Base-by-base conservation (phyloP, 2,329 filamentous ascomycete species). In the Calonectria crousiana region DNA sequence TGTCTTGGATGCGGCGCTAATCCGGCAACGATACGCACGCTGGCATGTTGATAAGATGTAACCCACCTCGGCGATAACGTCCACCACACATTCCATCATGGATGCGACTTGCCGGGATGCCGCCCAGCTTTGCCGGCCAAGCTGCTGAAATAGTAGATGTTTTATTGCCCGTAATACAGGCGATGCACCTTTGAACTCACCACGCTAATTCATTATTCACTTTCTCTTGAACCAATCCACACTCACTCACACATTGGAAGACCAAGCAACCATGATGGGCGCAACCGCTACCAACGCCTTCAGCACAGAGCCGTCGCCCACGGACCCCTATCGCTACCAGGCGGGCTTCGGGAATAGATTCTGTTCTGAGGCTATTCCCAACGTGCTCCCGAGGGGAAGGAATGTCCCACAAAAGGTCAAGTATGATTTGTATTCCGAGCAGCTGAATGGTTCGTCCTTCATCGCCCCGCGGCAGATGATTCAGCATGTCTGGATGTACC, bases 331-430 rank as follows among this genome's bases (percentile, higher is more conserved):
- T 67, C 68, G 88, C 83, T 92, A 92, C 78, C 88, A 91, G 87
- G 81, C 86, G 26, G 90, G 90, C 26, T 91, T 91, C 77, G 87
- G 87, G 47, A 92, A 92, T 79, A 80, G 83, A 13, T 87, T 88
- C 72, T 84, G 85, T 66, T 87, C 87, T 30, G 87, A 88, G 75
- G 86, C 86, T n/a, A 82, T 89, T 2, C 85, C 87, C 16, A 85
- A 84, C 38, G 86, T 85, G 30, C 84, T 89, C 28, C 87, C 87
- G 11, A 74, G 81, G 44, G 87, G 86, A 44, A 84, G 86, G 70
- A 89, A 89, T 74, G 80, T 83, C 18, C 88, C 88, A 8, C 85
- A 88, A 51, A 85, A 85, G 62, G 84, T 85, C 58, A 83, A 82
- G 49, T 84, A 84, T 72, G 84, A 83, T 69, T 81, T 88, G 14